These are phyloP conservation scores for Penicillium sp. DNA, from an alignment of 2,329 filamentous ascomycete species.

Conservation along the genomic window DNA sequence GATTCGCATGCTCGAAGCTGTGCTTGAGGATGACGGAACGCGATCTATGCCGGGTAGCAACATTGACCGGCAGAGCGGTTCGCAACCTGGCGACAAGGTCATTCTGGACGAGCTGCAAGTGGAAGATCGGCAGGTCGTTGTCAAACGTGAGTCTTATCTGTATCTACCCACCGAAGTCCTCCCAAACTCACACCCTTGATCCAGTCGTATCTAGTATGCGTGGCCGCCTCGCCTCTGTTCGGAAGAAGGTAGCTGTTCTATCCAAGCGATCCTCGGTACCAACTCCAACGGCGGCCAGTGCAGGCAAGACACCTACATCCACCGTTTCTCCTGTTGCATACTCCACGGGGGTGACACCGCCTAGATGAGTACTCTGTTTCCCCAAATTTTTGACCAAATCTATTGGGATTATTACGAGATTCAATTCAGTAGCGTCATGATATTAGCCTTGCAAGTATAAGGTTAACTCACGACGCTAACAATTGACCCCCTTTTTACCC, in stretches of 20 bases:
- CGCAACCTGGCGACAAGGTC: constrained; percentile 35
- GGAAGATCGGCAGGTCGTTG: constrained; percentile 50
- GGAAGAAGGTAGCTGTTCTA: constrained; percentile 50
- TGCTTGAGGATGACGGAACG: constrained; percentile 76
- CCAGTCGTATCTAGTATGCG: constrained; percentile 52
- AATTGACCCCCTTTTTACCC: not conserved
- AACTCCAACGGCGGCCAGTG: constrained; percentile 30
- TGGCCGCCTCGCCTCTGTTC: constrained; percentile 45
- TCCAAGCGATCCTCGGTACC: constrained; percentile 43
- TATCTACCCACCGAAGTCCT: not conserved
- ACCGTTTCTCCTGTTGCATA: constrained; percentile 33
- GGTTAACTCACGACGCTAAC: not conserved
- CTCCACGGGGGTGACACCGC: constrained; percentile 34
- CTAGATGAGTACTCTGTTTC: constrained; percentile 25
- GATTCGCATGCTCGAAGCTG: constrained; percentile 90
- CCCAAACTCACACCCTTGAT: not conserved
- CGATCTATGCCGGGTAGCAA: constrained; percentile 24
- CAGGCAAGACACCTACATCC: constrained; percentile 27
- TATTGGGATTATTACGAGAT: not conserved
- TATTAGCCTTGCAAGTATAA: not conserved
- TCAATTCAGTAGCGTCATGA: not conserved
- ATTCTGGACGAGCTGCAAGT: constrained; percentile 45
- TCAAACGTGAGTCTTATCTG: constrained; percentile 45
- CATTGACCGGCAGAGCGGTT: constrained; percentile 23
- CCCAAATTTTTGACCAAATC: not conserved